Conservation (phyloP, 1,139 yeast genomes). For the Yamadazyma conglobata region DNA sequence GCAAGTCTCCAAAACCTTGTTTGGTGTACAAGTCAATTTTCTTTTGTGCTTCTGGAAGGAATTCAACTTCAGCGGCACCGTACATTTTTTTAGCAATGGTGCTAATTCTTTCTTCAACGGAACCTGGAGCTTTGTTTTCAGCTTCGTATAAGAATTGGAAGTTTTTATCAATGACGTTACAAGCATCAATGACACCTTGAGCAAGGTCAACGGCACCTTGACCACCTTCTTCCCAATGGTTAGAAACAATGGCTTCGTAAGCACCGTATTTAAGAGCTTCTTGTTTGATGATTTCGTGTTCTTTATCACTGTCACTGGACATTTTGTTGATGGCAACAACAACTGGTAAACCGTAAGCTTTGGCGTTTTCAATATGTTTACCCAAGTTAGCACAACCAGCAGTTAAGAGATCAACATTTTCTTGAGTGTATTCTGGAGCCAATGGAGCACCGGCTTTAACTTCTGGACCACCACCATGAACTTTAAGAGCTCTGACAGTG, state of each 20-base stretch:
- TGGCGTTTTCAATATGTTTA: conserved; percentile 88
- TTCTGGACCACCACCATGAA: conserved; percentile 98
- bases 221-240: conserved; percentile 99
- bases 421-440: conserved; percentile 81
- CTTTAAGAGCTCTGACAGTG: conserved; percentile 93
- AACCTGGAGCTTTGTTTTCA: conserved; percentile 56
- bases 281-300: conserved; percentile 79
- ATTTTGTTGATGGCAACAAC: conserved; percentile 94
- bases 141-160: conserved; percentile 75
- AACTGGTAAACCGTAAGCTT: conserved; percentile 84
- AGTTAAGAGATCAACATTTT: conserved; percentile 78
- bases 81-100: conserved; percentile 88
- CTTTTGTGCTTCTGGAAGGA: conserved; percentile 77
- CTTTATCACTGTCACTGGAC: conserved; percentile 79
- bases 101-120: conserved; percentile 80
- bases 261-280: conserved; percentile 95
- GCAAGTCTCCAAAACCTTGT: conserved; percentile 90
- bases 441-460: conserved; percentile 93
- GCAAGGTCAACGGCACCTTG: conserved; percentile 89
- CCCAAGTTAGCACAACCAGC: conserved; percentile 87
- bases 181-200: conserved; percentile 74
- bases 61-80: conserved; percentile 89
- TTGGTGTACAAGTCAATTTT: conserved; percentile 80
- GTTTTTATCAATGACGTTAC: conserved; percentile 48
- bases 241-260: conserved; percentile 84